A percentile compares a stretch with the other conserved stretches of the same genome.
phyloP scores from a whole-genome alignment of 352 stramenopile genomes.

The Phytophthora kernoviae region DNA sequence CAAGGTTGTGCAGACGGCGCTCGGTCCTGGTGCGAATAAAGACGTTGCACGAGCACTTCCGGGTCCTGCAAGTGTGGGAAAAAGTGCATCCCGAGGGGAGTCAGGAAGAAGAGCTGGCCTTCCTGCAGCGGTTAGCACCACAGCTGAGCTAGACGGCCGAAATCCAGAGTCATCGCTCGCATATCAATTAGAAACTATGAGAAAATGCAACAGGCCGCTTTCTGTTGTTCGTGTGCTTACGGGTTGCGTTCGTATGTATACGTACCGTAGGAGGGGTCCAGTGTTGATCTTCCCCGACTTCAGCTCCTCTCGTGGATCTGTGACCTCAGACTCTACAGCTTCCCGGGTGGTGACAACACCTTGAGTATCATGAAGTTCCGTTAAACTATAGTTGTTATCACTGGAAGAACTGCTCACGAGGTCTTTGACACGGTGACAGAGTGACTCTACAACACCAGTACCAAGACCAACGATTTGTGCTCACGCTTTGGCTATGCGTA shows the following conservation, averaged over 20 bases:
- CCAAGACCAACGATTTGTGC: conserved; percentile 24
- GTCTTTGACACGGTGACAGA: conserved; percentile 16
- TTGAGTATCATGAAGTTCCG: conserved; percentile 15
- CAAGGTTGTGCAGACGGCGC: conserved; percentile 41
- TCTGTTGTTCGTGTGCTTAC: no score
- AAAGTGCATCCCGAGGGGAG: conserved; percentile 35
- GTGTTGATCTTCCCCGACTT: conserved; percentile 33
- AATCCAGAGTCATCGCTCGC: no score
- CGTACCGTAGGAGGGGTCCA: conserved; percentile 44
- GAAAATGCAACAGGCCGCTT: no score
- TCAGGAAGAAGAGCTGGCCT: conserved; percentile 42
- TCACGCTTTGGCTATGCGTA: conserved; percentile 27
- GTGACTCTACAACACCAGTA: neutral
- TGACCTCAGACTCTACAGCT: conserved; percentile 20
- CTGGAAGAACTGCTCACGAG: conserved; percentile 3
- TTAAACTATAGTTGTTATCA: conserved; percentile 1
- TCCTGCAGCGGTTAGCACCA: conserved; percentile 34
- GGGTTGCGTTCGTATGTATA: conserved; percentile 36
- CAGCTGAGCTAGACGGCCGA: conserved; percentile 13
- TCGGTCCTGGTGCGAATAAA: conserved; percentile 40
- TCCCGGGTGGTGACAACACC: conserved; percentile 26
- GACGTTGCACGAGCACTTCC: conserved; percentile 55
- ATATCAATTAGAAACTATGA: no score
- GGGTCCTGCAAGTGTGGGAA: conserved; percentile 65
- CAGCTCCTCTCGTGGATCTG: neutral